Evolutionary conservation across 352 stramenopile genomes (phyloP).

Genomic region (Globisporangium alternatum): DNA sequence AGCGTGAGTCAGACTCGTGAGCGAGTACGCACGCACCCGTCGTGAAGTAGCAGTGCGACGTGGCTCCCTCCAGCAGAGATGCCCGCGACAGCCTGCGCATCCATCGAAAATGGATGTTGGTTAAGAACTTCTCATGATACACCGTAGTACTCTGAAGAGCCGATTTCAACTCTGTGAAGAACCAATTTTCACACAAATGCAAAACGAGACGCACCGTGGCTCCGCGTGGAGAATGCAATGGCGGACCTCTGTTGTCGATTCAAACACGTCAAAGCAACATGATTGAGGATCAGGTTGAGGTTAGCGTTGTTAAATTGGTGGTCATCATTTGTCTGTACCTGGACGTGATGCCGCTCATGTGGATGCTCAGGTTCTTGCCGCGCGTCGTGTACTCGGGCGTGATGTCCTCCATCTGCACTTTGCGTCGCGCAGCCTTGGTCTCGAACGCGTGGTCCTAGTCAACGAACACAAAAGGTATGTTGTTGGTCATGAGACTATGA

Average conservation of each 20-base stretch:
- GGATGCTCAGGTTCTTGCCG: constrained; percentile 51
- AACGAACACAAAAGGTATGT: not conserved
- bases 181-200: not conserved
- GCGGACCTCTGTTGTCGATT: constrained; percentile 36
- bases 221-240: constrained; percentile 58
- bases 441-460: constrained; percentile 53
- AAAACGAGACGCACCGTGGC: constrained; percentile 28
- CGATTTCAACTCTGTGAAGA: not conserved
- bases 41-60: constrained; percentile 74
- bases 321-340: constrained; percentile 26
- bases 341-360: constrained; percentile 79
- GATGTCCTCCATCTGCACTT: constrained; percentile 60
- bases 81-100: constrained; percentile 45
- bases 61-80: constrained; percentile 83
- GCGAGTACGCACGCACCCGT: constrained; percentile 39
- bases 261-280: not conserved
- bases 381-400: constrained; percentile 57
- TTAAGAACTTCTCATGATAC: not conserved
- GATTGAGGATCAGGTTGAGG: not conserved
- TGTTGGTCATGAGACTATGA: not conserved
- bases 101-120: not conserved
- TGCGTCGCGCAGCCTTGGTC: constrained; percentile 34
- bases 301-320: not conserved
- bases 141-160: not conserved
- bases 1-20: not conserved